Percentiles rank a stretch among this genome's conserved stretches.
phyloP scores from a whole-genome alignment of 208 protist genomes.

The Trypanosomatidae sp. region DNA sequence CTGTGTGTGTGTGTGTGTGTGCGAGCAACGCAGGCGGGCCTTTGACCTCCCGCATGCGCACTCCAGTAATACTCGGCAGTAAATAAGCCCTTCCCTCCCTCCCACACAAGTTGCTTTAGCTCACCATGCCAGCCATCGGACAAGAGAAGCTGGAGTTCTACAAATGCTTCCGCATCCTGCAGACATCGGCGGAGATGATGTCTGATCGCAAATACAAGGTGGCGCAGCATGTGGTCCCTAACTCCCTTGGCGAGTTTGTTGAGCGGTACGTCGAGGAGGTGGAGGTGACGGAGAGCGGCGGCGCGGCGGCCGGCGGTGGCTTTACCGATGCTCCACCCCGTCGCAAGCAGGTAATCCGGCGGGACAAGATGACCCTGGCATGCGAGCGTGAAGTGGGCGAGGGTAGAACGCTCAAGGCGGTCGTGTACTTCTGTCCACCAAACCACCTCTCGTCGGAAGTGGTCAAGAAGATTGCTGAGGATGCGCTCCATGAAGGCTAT shows the following conservation, averaged over 20 bases:
- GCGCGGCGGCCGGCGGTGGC: neutral
- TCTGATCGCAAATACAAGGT: conserved; percentile 79
- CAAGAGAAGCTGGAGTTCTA: conserved; percentile 72
- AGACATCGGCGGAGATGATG: conserved; percentile 88
- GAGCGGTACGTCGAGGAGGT: conserved; percentile 50
- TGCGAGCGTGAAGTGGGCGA: conserved; percentile 57
- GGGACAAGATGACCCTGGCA: conserved; percentile 83
- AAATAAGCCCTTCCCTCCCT: neutral
- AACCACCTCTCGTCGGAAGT: conserved; percentile 57
- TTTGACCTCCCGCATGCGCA: neutral
- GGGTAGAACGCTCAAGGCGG: conserved; percentile 44
- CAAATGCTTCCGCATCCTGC: conserved; percentile 79
- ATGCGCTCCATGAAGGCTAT: conserved; percentile 46
- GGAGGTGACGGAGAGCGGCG: conserved; percentile 13
- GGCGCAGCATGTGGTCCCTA: conserved; percentile 41
- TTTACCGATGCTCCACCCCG: conserved; percentile 1
- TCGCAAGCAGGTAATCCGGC: conserved; percentile 43
- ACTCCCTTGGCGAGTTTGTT: conserved; percentile 66
- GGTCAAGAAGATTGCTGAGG: conserved; percentile 59
- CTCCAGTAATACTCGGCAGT: neutral
- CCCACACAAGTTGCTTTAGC: no score
- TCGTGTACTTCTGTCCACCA: conserved; percentile 70
- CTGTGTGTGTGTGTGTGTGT: neutral
- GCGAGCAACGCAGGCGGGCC: neutral
- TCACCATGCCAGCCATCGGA: conserved; percentile 62